These are phyloP conservation scores for Phlebopus sp. DNA, from an alignment of 1,284 basidiomycete species.

Conservation along the genomic window DNA sequence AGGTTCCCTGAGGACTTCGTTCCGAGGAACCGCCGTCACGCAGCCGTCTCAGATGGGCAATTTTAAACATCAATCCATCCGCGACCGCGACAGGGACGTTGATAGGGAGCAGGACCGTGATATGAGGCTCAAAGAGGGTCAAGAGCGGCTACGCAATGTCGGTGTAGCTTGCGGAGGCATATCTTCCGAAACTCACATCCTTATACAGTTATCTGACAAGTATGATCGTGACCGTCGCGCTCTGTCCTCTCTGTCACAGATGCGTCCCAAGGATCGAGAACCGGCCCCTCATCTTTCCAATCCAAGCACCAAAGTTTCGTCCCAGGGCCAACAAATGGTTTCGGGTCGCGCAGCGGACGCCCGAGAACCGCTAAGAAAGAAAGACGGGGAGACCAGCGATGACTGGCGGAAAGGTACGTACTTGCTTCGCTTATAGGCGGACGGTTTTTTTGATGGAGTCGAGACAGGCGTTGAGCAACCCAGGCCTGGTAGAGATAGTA, in stretches of 20 bases:
- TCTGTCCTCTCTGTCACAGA: slow-evolving; percentile 41
- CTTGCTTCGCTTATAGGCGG: slow-evolving; percentile 4
- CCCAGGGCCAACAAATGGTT: slow-evolving; percentile 40
- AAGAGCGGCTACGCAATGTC: slow-evolving; percentile 71
- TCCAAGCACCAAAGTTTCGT: slow-evolving; percentile 38
- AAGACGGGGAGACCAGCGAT: slow-evolving; percentile 67
- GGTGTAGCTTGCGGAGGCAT: slow-evolving; percentile 29
- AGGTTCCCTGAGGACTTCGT: slow-evolving; percentile 58
- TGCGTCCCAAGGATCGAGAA: slow-evolving; percentile 69
- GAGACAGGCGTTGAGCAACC: slow-evolving; percentile 46
- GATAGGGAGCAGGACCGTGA: slow-evolving; percentile 69
- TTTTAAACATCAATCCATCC: slow-evolving; percentile 80
- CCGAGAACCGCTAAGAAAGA: slow-evolving; percentile 62
- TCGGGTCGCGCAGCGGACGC: slow-evolving; percentile 52
- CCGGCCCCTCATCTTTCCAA: slow-evolving; percentile 57
- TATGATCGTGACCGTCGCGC: slow-evolving; percentile 78
- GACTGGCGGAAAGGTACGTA: slow-evolving; percentile 76
- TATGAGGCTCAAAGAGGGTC: slow-evolving; percentile 67
- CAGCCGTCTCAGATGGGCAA: slow-evolving; percentile 88
- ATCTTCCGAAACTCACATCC: slow-evolving; percentile 9
- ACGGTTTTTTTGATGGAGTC: slow-evolving; percentile 4
- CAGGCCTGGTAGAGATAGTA: slow-evolving; percentile 58
- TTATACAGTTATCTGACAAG: slow-evolving; percentile 70
- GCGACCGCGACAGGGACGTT: slow-evolving; percentile 55
- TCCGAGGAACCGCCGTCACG: slow-evolving; percentile 61